Base-by-base conservation (phyloP, 2,329 filamentous ascomycete genomes). In the Xylariaceae sp. region DNA sequence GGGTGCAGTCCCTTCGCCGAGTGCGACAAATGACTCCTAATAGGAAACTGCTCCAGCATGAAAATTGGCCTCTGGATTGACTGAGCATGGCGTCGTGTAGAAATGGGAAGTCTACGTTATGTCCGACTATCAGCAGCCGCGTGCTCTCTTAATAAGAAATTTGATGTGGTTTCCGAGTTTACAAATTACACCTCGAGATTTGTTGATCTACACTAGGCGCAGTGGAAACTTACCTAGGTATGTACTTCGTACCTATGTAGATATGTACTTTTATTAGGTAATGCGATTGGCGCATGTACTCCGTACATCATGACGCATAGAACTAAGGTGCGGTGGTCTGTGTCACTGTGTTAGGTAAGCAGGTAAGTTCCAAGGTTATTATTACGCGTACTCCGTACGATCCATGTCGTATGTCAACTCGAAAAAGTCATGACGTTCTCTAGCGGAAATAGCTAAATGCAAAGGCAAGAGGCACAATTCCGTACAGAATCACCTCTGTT, bases 341-440 rank as follows among this genome's bases (percentile, higher is more conserved):
- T 37, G 32, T 10, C 32, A 26, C 9, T 9, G n/a, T n/a, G n/a
- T n/a, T n/a, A n/a, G n/a, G n/a, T n/a, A n/a, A n/a, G n/a, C n/a
- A n/a, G n/a, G n/a, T n/a, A n/a, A n/a, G n/a, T n/a, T n/a, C n/a
- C n/a, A n/a, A n/a, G n/a, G n/a, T n/a, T n/a, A n/a, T n/a, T n/a
- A n/a, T n/a, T n/a, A n/a, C n/a, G n/a, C n/a, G n/a, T n/a, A n/a
- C n/a, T n/a, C n/a, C n/a, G n/a, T n/a, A n/a, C n/a, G n/a, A n/a
- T n/a, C n/a, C n/a, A n/a, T n/a, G n/a, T n/a, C n/a, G n/a, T n/a
- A n/a, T 26, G 23, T 26, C 9, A 4, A 26, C 23, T 26, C 9
- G 9, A 37, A 3, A 12, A 56, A 57, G 52, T 58, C 54, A 58
- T 62, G 60, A 62, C 60, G 57, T 60, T 18, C 42, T 52, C 37